Percentiles rank a stretch among this genome's conserved stretches.
phyloP scores from a whole-genome alignment of 495 filamentous ascomycete species.

The Eremomyces bilateralis region DNA sequence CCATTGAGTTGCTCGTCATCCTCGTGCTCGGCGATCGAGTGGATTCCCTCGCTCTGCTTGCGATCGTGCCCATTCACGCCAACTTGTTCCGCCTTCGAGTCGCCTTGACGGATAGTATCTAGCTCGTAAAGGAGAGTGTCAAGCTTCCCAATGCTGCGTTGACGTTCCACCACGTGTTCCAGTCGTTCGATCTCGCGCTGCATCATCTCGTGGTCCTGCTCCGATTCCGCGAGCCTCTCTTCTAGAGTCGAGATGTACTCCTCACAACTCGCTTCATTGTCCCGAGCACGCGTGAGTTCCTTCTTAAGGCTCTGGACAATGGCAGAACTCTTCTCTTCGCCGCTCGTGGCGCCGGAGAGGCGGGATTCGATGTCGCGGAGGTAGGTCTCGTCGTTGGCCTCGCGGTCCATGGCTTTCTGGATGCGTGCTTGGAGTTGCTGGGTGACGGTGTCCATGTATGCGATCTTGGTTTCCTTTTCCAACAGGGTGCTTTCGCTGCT shows the following conservation, averaged over 20 bases:
- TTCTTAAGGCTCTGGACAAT: constrained; percentile 76
- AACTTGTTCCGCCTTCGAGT: constrained; percentile 15
- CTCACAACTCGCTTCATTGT: constrained; percentile 72
- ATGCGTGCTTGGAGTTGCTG: constrained; percentile 70
- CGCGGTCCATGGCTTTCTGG: constrained; percentile 76
- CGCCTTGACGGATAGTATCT: constrained; percentile 53
- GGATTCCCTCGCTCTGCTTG: constrained; percentile 12
- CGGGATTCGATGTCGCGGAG: constrained; percentile 77
- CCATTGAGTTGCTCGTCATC: too few relatives aligned
- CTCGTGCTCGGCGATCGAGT: constrained; percentile 1
- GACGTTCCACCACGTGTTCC: constrained; percentile 87
- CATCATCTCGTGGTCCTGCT: constrained; percentile 92
- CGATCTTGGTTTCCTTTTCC: constrained; percentile 83
- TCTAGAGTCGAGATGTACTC: constrained; percentile 96
- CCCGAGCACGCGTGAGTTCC: constrained; percentile 72
- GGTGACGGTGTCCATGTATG: constrained; percentile 79
- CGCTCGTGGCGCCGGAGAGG: constrained; percentile 70
- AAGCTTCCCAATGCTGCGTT: constrained; percentile 82
- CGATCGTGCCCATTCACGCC: constrained; percentile 16
- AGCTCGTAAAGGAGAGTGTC: constrained; percentile 82
- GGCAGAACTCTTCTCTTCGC: constrained; percentile 75
- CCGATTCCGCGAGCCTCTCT: constrained; percentile 83
- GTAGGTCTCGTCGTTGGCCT: constrained; percentile 74
- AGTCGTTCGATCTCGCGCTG: constrained; percentile 85
- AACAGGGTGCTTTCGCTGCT: constrained; percentile 64